Evolutionary conservation across 2,329 filamentous ascomycete genomes (phyloP), one percentile per base, ranked within the genome.

Genomic region (Colletotrichum aenigma): DNA sequence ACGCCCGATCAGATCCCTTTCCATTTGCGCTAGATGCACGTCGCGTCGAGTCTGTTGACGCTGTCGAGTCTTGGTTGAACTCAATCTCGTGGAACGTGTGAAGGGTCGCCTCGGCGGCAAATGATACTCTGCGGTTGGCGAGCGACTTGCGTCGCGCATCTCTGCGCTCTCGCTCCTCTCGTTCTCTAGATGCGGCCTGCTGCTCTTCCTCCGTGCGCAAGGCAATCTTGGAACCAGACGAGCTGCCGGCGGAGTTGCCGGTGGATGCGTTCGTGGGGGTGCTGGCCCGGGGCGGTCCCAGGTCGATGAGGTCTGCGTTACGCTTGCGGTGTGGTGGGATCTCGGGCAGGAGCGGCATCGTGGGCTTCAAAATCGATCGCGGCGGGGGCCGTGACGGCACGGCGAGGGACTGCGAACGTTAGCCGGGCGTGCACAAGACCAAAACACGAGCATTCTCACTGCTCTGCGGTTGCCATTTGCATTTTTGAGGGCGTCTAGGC

Each of bases 21-120:
- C 56, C 69, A 21, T 66, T 68, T 15, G 60, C 55, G 38, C 34
- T 81, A 3, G 95, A 97, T 68, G 93, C 92, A 77, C 94, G 91
- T 79, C 95, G 89, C 15, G 94, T 95, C 13, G 93, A 92, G 78
- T 96, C 94, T 1, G 93, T 94, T 0, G 94, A 94, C 9, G 93
- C 94, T 2, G 96, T 97, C 24, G 95, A 95, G 82, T 98, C 96
- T 81, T 96, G 95, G 82, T 93, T 90, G 77, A 96, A 94, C 81
- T 98, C 96, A 60, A 98, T 92, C 71, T 97, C 96, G 81, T 98
- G 96, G 90, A 98, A 98, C 1, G 97, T 99, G 83, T 99, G 97
- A 43, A 99, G 89, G 5, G 97, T 99, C 15, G 97, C 97, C 85
- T 99, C 97, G 2, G 97, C 97, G 6, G 97, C 97, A 84, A 99